phyloP scores from a whole-genome alignment of 2,329 filamentous ascomycete genomes.

The Reticulascus tulasneorum region DNA sequence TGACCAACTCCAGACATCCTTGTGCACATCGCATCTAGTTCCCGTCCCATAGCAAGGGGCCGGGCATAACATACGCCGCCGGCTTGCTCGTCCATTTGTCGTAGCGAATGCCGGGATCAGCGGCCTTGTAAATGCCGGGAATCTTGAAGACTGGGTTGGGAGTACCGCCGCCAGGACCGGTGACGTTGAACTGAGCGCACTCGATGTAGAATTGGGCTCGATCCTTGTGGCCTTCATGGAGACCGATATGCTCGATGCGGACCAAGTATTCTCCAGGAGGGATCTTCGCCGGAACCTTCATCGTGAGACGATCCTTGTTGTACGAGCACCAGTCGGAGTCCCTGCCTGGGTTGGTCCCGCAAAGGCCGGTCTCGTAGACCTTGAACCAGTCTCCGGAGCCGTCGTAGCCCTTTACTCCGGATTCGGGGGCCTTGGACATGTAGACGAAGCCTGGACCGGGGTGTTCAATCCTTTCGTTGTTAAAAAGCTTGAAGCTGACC shows the following conservation, averaged over 20 bases:
- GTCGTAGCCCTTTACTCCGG: constrained; percentile 13
- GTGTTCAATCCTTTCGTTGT: constrained; percentile 14
- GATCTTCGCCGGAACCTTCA: constrained; percentile 27
- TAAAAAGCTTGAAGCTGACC: constrained; percentile 13
- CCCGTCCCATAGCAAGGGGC: constrained; percentile 10
- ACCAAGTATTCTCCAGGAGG: constrained; percentile 36
- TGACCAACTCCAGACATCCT: too few relatives aligned
- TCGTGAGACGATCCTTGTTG: constrained; percentile 16
- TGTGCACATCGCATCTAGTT: too few relatives aligned
- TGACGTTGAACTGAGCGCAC: constrained; percentile 37
- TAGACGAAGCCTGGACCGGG: constrained; percentile 17
- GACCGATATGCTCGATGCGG: constrained; percentile 38
- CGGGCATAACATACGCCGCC: constrained; percentile 11
- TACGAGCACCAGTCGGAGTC: constrained; percentile 15
- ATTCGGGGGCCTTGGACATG: constrained; percentile 11
- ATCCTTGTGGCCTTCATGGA: constrained; percentile 30
- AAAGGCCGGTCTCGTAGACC: constrained; percentile 16
- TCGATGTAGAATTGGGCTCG: constrained; percentile 35
- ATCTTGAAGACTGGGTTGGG: constrained; percentile 34
- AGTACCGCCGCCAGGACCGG: constrained; percentile 30
- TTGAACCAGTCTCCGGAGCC: constrained; percentile 21
- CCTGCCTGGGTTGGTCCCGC: constrained; percentile 10
- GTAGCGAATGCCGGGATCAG: constrained; percentile 12
- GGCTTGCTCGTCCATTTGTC: constrained; percentile 11
- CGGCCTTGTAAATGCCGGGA: constrained; percentile 27